phyloP scores from a whole-genome alignment of 163 green algal genomes.

The Smithsoniella earleae region DNA sequence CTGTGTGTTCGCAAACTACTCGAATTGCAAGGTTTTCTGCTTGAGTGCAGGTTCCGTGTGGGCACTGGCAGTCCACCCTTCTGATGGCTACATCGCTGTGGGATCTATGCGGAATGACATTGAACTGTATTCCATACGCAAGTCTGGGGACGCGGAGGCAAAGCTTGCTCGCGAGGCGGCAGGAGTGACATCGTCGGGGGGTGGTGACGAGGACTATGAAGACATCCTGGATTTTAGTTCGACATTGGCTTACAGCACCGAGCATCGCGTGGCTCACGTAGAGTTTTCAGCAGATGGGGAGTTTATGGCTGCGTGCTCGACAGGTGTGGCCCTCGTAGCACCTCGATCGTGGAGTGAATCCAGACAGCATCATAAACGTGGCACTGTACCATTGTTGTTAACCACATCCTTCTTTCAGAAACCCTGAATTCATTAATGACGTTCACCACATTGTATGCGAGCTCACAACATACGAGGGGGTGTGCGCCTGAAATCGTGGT shows the following conservation, averaged over 20 bases:
- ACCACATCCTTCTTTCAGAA: too few relatives aligned
- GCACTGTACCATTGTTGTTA: too few relatives aligned
- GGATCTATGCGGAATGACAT: neutral
- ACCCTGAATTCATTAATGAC: too few relatives aligned
- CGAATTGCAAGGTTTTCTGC: too few relatives aligned
- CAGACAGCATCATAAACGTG: too few relatives aligned
- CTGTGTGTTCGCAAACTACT: too few relatives aligned
- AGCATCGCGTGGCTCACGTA: neutral
- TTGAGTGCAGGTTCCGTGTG: slow-evolving; percentile 14
- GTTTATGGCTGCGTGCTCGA: slow-evolving; percentile 8
- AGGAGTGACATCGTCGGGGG: neutral
- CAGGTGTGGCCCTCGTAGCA: neutral
- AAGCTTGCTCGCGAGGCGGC: neutral
- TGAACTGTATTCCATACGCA: neutral
- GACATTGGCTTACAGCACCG: neutral
- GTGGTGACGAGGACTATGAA: neutral
- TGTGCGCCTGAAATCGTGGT: neutral
- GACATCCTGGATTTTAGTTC: neutral
- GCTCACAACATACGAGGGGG: neutral
- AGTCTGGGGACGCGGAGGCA: neutral
- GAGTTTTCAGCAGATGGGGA: neutral
- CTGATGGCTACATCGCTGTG: neutral
- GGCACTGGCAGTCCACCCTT: neutral
- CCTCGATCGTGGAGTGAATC: too few relatives aligned
- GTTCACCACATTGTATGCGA: too few relatives aligned